phyloP scores from a whole-genome alignment of 192 early-diverging fungal genomes.

The Rhizophagus prolifer region DNA sequence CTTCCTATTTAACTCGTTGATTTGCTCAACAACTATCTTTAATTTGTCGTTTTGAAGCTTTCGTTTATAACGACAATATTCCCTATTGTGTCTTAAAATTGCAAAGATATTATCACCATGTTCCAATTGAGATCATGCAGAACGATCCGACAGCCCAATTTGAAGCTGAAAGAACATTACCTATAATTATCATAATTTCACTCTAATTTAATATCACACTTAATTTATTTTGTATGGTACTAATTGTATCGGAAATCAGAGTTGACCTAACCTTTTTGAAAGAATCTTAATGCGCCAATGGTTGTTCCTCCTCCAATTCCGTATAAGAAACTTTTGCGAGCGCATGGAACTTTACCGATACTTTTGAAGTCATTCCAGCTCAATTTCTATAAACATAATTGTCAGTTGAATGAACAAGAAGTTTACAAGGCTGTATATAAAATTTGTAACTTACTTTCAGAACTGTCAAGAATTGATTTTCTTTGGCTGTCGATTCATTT shows the following conservation, averaged over 20 bases:
- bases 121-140: conserved; percentile 32
- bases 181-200: conserved; percentile 25
- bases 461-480: not conserved
- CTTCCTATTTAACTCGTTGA: not conserved
- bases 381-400: conserved; percentile 34
- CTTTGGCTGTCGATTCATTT: not conserved
- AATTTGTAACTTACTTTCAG: not conserved
- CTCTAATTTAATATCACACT: not conserved
- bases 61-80: conserved; percentile 12
- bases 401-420: not conserved
- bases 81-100: conserved; percentile 3
- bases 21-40: conserved; percentile 19
- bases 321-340: conserved; percentile 42
- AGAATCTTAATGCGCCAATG: conserved; percentile 39
- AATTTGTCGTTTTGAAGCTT: not conserved
- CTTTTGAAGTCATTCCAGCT: conserved; percentile 44
- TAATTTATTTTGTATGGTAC: not conserved
- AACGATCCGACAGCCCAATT: conserved; percentile 48
- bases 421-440: not conserved
- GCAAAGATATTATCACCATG: conserved; percentile 27
- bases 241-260: not conserved
- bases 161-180: conserved; percentile 35
- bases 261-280: conserved; percentile 35
- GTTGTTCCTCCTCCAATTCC: conserved; percentile 42
- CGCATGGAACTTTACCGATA: conserved; percentile 43